phyloP scores from a whole-genome alignment of 352 stramenopile genomes.

The Stephanocyclus meneghinianus region DNA sequence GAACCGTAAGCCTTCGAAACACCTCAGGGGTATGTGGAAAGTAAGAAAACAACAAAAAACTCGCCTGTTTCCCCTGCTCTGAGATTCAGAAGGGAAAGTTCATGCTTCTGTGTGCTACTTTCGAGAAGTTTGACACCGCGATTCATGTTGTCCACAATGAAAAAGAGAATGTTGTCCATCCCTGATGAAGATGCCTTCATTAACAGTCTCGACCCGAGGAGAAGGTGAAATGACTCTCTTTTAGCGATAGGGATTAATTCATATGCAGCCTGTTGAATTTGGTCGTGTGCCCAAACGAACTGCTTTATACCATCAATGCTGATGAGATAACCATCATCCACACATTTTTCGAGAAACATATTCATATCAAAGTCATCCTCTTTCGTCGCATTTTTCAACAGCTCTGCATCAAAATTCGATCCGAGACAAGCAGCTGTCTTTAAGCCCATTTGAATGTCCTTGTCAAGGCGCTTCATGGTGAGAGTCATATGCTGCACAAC shows the following conservation, averaged over 20 bases:
- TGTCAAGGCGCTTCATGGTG: conserved; percentile 32
- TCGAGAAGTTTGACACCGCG: conserved; percentile 34
- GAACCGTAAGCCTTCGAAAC: not conserved
- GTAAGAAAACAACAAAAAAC: not conserved
- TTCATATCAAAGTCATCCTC: conserved; percentile 21
- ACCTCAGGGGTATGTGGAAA: too few relatives aligned
- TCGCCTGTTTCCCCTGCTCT: conserved; percentile 37
- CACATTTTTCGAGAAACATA: conserved; percentile 17
- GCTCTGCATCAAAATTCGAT: conserved; percentile 23
- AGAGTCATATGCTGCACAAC: conserved; percentile 23
- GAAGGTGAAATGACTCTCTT: conserved; percentile 55
- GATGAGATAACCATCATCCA: conserved; percentile 27
- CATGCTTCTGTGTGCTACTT: conserved; percentile 47
- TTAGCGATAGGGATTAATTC: conserved; percentile 43
- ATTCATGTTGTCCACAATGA: conserved; percentile 51
- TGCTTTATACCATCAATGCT: not conserved
- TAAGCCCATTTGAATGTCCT: conserved; percentile 33
- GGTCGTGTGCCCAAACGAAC: conserved; percentile 39
- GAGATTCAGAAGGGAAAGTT: conserved; percentile 53
- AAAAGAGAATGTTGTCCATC: conserved; percentile 41
- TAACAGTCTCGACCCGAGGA: conserved; percentile 58
- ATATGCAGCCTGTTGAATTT: conserved; percentile 38
- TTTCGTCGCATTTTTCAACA: conserved; percentile 17
- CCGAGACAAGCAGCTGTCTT: conserved; percentile 42
- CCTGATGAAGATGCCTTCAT: conserved; percentile 43